phyloP scores from a whole-genome alignment of 176 grass and related monocot genomes.

The Avena eriantha region DNA sequence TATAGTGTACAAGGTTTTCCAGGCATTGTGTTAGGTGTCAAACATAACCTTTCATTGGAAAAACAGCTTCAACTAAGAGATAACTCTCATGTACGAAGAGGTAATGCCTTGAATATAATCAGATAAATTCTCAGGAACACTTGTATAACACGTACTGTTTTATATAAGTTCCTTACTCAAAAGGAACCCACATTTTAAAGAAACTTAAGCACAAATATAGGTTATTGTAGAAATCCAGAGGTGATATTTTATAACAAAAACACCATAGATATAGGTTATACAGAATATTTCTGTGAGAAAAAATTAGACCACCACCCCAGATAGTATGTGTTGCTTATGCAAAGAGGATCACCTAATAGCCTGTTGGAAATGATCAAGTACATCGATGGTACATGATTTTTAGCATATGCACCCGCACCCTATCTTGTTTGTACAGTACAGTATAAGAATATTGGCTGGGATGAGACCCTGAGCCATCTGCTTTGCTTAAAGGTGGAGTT shows the following conservation, averaged over 20 bases:
- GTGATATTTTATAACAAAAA: constrained; percentile 22
- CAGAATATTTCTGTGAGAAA: constrained; percentile 24
- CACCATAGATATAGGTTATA: neutral
- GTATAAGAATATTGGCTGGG: constrained; percentile 37
- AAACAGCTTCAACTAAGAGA: constrained; percentile 40
- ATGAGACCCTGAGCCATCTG: constrained; percentile 8
- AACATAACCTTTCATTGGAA: constrained; percentile 52
- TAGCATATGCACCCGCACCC: constrained; percentile 47
- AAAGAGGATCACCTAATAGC: constrained; percentile 23
- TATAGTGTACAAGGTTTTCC: constrained; percentile 32
- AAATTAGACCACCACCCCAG: neutral
- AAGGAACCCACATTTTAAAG: constrained; percentile 3
- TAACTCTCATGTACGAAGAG: constrained; percentile 40
- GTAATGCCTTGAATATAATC: constrained; percentile 34
- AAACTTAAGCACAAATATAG: neutral
- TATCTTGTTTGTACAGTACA: constrained; percentile 39
- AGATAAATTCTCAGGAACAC: constrained; percentile 19
- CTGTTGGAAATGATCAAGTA: constrained; percentile 40
- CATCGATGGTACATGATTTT: constrained; percentile 34
- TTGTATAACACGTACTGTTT: constrained; percentile 8
- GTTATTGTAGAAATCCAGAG: neutral
- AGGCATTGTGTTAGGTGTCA: constrained; percentile 35
- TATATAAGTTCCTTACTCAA: constrained; percentile 24
- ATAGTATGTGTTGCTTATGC: constrained; percentile 35
- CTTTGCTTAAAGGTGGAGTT: neutral